Evolutionary conservation across 106 monocot genomes (phyloP).

Genomic region (Allium sativum): DNA sequence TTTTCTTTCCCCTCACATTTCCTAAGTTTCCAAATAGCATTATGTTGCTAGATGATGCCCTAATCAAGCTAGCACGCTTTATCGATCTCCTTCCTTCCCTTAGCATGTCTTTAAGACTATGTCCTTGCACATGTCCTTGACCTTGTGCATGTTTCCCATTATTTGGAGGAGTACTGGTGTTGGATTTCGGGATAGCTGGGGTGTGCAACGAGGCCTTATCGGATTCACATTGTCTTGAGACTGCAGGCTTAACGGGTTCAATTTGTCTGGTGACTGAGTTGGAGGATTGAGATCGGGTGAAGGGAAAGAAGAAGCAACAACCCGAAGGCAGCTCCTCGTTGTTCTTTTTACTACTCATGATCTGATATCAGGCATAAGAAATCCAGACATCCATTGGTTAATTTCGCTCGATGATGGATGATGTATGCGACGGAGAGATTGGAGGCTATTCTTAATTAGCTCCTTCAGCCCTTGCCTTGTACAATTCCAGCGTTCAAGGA

Average conservation of each 20-base stretch:
- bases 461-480: conserved; percentile 1
- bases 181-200: neutral
- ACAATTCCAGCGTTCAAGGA: neutral
- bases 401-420: neutral
- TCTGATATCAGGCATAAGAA: neutral
- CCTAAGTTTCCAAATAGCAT: conserved; percentile 69
- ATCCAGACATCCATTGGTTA: too few relatives aligned
- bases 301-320: neutral
- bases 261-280: neutral
- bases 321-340: neutral
- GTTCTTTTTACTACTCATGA: neutral
- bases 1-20: conserved; percentile 24
- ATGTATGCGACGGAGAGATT: neutral
- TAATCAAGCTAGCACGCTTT: conserved; percentile 27
- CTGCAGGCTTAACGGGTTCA: neutral
- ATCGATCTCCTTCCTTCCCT: conserved; percentile 38
- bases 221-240: neutral
- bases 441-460: conserved; percentile 3
- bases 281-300: neutral
- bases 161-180: neutral
- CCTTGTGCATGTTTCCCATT: neutral
- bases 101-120: conserved; percentile 7
- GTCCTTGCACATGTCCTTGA: neutral
- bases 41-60: conserved; percentile 60
- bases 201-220: neutral